phyloP scores from a whole-genome alignment of 202 grass and related monocot genomes.

The Cymbopogon flexuosus region DNA sequence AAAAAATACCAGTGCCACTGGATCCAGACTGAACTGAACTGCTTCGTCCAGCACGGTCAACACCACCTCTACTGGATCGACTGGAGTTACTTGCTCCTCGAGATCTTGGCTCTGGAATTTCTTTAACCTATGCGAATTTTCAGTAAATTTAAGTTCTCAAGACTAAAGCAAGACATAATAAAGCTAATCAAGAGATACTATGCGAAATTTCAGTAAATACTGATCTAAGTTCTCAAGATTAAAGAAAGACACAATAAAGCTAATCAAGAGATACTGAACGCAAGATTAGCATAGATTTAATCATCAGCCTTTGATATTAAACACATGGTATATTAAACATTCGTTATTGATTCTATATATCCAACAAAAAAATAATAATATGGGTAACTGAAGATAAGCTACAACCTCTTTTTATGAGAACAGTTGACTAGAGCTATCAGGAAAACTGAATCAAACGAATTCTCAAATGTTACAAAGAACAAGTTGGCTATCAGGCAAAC shows the following conservation, averaged over 20 bases:
- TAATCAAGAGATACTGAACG: not conserved
- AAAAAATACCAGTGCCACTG: conserved; percentile 37
- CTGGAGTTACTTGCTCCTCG: conserved; percentile 64
- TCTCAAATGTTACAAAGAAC: not conserved
- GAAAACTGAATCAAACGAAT: not conserved
- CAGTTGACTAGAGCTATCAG: not conserved
- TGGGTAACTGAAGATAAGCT: conserved; percentile 7
- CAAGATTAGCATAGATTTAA: conserved; percentile 10
- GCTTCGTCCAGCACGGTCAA: conserved; percentile 49
- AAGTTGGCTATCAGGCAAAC: not conserved
- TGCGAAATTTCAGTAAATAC: conserved; percentile 35
- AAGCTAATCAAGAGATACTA: conserved; percentile 16
- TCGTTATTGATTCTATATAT: conserved; percentile 18
- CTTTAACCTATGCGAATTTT: conserved; percentile 62
- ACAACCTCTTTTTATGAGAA: not conserved
- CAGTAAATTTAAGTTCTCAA: conserved; percentile 29
- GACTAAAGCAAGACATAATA: not conserved
- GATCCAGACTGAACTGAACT: conserved; percentile 56
- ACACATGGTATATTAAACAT: not conserved
- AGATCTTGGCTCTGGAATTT: conserved; percentile 50
- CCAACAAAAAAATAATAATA: conserved; percentile 20
- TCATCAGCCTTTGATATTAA: not conserved
- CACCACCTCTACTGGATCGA: conserved; percentile 50
- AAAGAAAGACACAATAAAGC: not conserved
- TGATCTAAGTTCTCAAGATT: conserved; percentile 22